phyloP scores from a whole-genome alignment of 176 grass and related monocot species.

The Carex littledalei region DNA sequence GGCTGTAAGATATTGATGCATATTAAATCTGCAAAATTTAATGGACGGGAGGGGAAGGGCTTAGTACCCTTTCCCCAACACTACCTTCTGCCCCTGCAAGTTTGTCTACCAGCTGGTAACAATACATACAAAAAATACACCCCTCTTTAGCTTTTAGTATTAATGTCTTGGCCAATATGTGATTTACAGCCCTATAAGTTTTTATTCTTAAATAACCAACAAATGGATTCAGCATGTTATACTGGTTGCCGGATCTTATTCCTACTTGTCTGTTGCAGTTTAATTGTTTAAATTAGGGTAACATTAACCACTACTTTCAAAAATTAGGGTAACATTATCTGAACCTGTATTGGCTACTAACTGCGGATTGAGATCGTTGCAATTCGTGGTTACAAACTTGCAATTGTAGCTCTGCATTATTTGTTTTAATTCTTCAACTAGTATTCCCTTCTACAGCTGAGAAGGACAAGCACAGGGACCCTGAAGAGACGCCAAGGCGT shows the following conservation, averaged over 20 bases:
- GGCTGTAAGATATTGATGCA: too few species aligned
- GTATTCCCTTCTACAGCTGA: conserved; percentile 16
- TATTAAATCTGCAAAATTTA: too few species aligned
- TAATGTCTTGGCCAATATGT: neutral
- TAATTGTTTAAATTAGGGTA: neutral
- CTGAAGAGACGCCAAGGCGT: conserved; percentile 17
- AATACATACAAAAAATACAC: neutral
- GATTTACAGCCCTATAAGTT: neutral
- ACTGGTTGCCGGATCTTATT: neutral
- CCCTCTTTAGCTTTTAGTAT: neutral
- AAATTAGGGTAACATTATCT: neutral
- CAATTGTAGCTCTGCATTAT: neutral
- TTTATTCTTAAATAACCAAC: neutral
- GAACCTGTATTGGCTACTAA: neutral
- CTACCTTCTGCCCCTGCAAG: neutral
- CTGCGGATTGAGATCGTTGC: neutral
- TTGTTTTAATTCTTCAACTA: neutral
- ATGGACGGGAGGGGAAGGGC: too few species aligned
- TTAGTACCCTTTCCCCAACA: too few species aligned
- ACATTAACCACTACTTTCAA: too few species aligned
- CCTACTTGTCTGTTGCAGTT: neutral
- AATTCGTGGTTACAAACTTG: neutral
- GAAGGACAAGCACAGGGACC: conserved; percentile 25
- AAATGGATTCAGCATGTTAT: neutral
- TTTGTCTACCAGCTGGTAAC: neutral